Base-by-base conservation (phyloP, 257 asterid genomes). In the Echites panduratus region DNA sequence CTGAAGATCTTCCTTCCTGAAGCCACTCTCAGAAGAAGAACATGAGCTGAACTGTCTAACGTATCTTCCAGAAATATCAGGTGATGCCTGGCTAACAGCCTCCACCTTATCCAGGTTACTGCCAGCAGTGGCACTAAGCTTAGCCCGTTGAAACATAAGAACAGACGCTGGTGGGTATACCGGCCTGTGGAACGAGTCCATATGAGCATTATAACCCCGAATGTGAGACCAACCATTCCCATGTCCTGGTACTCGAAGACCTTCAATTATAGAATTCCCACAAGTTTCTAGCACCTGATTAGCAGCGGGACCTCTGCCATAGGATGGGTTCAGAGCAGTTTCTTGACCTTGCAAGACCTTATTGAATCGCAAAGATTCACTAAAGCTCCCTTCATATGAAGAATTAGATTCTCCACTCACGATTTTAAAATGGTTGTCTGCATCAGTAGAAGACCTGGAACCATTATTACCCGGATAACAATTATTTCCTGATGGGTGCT, bases 311-410 rank as follows among this genome's bases (percentile, higher is more conserved):
- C 80, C 78, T 63, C 88, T 80, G 75, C 89, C 85, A 70, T 77
- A 75, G 22, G 87, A 72, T 68, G 84, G 83, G 82, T 72, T 69
- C 41, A 83, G n/a, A 72, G 70, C 22, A 32, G 86, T 84, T 94
- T 94, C 99, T 94, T 91, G 99, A 91, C 97, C 97, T 91, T 94
- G 99, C 97, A 89, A 91, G 97, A 91, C 97, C 97, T 86, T 87
- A 45, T 79, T 85, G 90, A 82, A 86, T 78, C 85, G 89, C 72
- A 78, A 86, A 84, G 96, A 78, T 69, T 88, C 87, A 66, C 82
- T 83, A 73, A 77, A 80, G 66, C 79, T 81, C 29, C 70, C 79
- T 70, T 84, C 85, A 16, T 73, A 71, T 53, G 84, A 75, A 79
- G 77, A 66, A 67, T 71, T 77, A 50, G 82, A 64, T 66, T 82